Base-by-base conservation (phyloP, 495 filamentous ascomycete genomes). In the Aspergillus bridgeri region DNA sequence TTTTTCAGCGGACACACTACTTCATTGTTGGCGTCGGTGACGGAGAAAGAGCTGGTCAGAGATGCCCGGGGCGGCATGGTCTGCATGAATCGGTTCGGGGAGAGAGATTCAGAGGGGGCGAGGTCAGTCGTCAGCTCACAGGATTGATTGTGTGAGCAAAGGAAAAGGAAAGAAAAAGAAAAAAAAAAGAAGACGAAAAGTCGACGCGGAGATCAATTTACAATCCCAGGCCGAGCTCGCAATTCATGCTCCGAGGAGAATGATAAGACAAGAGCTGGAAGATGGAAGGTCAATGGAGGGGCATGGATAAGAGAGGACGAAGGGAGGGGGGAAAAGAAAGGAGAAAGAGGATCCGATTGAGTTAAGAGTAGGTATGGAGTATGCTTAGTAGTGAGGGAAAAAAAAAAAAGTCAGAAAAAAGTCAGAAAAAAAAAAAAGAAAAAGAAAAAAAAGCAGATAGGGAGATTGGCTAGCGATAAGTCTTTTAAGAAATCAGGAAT, bases 1-100 rank as follows among this genome's bases (percentile, higher is more conserved):
- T 96, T 97, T 67, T 86, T 86, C 78, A 98, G 77, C 59, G 94
- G 94, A 80, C 94, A 98, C 58, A 97, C 91, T 62, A 98, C 93
- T 74, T 97, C 94, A 74, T 95, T 95, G 69, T 88, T 91, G 70
- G 86, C 84, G 78, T 96, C 91, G 60, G 89, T 87, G 66, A 96
- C 88, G 61, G 92, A 93, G 70, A 96, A 96, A 54, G 91, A 95
- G 72, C 88, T 88, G 57, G 89, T 92, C 69, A 95, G 80, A 54
- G 90, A 89, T 60, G 87, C 86, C 83, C 89, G 85, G 60, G 90
- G 91, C 76, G 92, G 92, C 92, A 96, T 88, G 73, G 75, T 78
- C 71, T 75, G 75, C 78, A 79, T 74, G 66, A 72, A 72, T 74
- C 71, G 68, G 64, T 65, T 24, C 58, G 53, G 60, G 64, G 64